Conservation (phyloP, 805 yeast genomes). For the Nakazawaea pomicola region DNA sequence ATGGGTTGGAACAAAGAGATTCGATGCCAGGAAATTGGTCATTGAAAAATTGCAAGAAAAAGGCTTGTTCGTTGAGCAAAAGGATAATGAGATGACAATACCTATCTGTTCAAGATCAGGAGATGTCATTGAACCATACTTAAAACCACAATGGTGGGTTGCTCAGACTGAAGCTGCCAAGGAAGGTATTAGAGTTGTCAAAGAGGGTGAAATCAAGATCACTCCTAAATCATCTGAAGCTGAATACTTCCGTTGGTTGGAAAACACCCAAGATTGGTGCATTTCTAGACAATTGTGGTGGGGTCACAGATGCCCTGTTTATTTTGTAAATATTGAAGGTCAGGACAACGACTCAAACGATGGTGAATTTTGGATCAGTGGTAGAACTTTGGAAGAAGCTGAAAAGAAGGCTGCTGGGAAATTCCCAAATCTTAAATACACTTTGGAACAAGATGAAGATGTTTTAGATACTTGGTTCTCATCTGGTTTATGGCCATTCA, state of each 20-base stretch:
- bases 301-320: constrained; percentile 98
- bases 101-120: constrained; percentile 96
- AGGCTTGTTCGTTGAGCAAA: constrained; percentile 77
- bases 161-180: constrained; percentile 83
- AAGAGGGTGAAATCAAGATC: constrained; percentile 73
- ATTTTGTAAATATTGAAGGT: constrained; percentile 80
- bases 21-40: constrained; percentile 85
- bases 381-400: constrained; percentile 80
- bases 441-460: constrained; percentile 93
- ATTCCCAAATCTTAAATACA: constrained; percentile 66
- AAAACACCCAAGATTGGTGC: constrained; percentile 98
- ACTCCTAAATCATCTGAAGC: constrained; percentile 86
- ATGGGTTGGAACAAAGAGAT: constrained; percentile 87
- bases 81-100: constrained; percentile 92
- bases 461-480: constrained; percentile 99
- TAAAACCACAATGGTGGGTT: constrained; percentile 99
- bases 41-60: constrained; percentile 71
- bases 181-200: constrained; percentile 82
- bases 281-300: constrained; percentile 88
- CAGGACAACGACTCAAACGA: constrained; percentile 55
- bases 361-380: constrained; percentile 86
- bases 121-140: constrained; percentile 91
- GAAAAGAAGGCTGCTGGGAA: constrained; percentile 68
- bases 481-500: constrained; percentile 96
- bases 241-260: constrained; percentile 94